Conservation (phyloP, 164 flowering plant genomes). For the Pachysandra terminalis region DNA sequence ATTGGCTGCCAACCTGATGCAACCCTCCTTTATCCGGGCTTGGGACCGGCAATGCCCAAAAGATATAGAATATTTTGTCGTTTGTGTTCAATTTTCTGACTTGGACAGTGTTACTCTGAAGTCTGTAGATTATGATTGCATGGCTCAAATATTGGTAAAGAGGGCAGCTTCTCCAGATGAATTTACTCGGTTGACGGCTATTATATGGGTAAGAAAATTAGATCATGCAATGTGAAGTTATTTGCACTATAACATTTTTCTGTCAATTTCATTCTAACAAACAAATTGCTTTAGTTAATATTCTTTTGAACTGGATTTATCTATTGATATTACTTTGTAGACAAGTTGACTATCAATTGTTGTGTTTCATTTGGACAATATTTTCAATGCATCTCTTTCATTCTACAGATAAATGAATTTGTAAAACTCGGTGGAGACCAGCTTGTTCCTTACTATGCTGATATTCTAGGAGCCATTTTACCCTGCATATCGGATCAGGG, state of each 20-base stretch:
- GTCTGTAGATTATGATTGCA: slow-evolving; percentile 99
- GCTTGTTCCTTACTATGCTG: slow-evolving; percentile 90
- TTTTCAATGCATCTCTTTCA: slow-evolving; percentile 5
- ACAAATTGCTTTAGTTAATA: too few species aligned
- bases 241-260: background rate
- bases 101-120: slow-evolving; percentile 59
- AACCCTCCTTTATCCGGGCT: too few species aligned
- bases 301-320: background rate
- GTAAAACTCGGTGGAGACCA: slow-evolving; percentile 98
- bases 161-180: slow-evolving; percentile 90
- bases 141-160: slow-evolving; percentile 97
- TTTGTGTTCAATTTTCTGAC: slow-evolving; percentile 43
- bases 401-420: slow-evolving; percentile 87
- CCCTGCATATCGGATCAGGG: slow-evolving; percentile 97
- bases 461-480: slow-evolving; percentile 87
- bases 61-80: too few species aligned
- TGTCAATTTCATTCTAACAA: background rate
- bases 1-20: too few species aligned
- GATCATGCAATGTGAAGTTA: background rate
- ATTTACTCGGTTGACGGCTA: slow-evolving; percentile 87
- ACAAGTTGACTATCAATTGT: background rate
- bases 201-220: slow-evolving; percentile 80
- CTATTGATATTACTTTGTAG: background rate
- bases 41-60: too few species aligned
- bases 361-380: background rate